A percentile compares a stretch with the other conserved stretches of the same genome.
phyloP scores from a whole-genome alignment of 116 monocot genomes.

The Posidonia oceanica region DNA sequence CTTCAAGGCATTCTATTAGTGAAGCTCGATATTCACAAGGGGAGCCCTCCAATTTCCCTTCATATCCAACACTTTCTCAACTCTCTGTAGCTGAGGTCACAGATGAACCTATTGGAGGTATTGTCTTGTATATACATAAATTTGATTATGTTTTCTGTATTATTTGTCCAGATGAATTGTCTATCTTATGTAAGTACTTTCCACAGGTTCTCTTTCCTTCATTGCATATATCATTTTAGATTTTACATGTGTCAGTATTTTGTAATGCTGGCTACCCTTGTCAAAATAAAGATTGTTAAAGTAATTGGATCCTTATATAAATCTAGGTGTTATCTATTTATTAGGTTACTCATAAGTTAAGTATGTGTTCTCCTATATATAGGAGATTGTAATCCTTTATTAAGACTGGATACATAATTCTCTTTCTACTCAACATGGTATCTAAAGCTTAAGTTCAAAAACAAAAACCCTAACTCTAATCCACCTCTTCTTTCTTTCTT shows the following conservation, averaged over 20 bases:
- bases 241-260: not conserved
- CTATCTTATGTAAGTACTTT: too few species aligned
- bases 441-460: too few species aligned
- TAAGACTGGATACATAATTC: too few species aligned
- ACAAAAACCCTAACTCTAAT: too few species aligned
- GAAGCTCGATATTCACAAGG: constrained; percentile 27
- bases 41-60: constrained; percentile 26
- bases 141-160: not conserved
- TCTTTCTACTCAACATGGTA: too few species aligned
- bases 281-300: not conserved
- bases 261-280: not conserved
- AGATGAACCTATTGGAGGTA: constrained; percentile 56
- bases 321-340: too few species aligned
- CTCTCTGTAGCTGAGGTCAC: constrained; percentile 53
- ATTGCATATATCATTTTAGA: not conserved
- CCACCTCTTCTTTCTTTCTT: too few species aligned
- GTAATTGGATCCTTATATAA: too few species aligned
- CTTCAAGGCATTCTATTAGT: constrained; percentile 32
- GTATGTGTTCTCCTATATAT: too few species aligned
- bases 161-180: too few species aligned
- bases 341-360: too few species aligned
- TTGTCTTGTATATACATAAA: constrained; percentile 1
- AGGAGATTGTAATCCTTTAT: too few species aligned
- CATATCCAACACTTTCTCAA: constrained; percentile 45
- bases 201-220: not conserved